Evolutionary conservation across 768 basidiomycete genomes (phyloP), one percentile per base, ranked within the genome.

Genomic region (Suillus occidentalis): DNA sequence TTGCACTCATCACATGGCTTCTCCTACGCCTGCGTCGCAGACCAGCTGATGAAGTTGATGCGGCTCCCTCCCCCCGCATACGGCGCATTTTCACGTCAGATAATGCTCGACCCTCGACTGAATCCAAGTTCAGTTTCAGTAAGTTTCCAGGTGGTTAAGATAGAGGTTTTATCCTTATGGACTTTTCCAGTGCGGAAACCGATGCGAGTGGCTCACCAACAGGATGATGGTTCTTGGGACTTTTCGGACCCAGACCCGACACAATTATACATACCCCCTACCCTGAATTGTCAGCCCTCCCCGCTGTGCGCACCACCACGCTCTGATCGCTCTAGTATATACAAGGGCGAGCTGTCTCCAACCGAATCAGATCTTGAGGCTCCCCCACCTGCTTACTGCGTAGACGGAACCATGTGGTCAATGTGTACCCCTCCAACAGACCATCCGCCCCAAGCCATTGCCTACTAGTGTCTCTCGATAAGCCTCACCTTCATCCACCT

Each of bases 111-210:
- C 67, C 73, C 10, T 75, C 74, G 8, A 68, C 70, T 14, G 66
- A 47, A 2, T 76, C 73, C 36, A 76, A 65, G 55, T 75, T 75
- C 39, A 69, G 67, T 2, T 73, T 76, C 65, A 53, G 74, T 75
- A 13, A 65, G 74, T 66, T 56, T 42, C 43, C 12, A 5, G 5
- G 31, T 36, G 18, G 36, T 63, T 4, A n/a, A 60, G 25, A 36
- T 5, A 53, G 14, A 42, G 25, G 22, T 14, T 6, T 10, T 8
- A 28, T 61, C 12, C 37, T 63, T 6, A 40, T 57, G 8, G 6
- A 4, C 31, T 57, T 28, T 28, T 42, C 4, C 56, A 74, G 73
- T 59, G 43, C 75, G 72, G 7, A 76, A 75, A 6, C 66, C 74
- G 13, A 64, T 72, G 43, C 75, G 66, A 52, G 67, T 73, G 39